Base-by-base conservation (phyloP, 164 flowering plant genomes). In the Sedum album region DNA sequence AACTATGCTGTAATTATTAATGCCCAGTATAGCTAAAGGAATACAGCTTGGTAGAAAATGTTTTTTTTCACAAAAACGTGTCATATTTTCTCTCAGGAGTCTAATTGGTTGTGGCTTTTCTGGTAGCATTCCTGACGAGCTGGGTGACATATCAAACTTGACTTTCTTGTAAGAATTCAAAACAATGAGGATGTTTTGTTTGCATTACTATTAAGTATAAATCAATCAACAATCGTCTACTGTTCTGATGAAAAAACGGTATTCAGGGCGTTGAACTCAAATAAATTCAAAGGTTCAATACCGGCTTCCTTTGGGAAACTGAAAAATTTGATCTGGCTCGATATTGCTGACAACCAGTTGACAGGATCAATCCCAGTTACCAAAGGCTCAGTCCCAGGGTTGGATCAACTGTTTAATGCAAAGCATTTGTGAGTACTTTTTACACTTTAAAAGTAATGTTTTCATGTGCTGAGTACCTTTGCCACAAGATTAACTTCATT, bases 301-400 rank as follows among this genome's bases (percentile, higher is more conserved):
- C 99, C 99, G 33, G 75, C 88, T 57, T 82, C 96, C 31, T 74
- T 91, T 72, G 99, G 99, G 20, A 81, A 73, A 20, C 93, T 91
- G 38, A 78, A 87, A 31, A 77, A 91, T 14, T 79, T 94, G 23
- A 88, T 90, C 76, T 94, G 97, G 97, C 77, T 94, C 67, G 99
- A 94, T 77, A 66, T 91, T 57, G 90, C 99, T 23, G 97, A 89
- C 57, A 94, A 94, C 77, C 86, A 86, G 79, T 72, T 94, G 72
- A 80, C 72, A 64, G 99, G 97, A 70, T 1, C 83, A 13, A 28
- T 94, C 44, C 97, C 99, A 5, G 81, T 89, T 68, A 91, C 99
- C 60, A 80, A 85, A 35, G 11, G 41, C 42, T 68, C 65, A 23
- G 30, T 81, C 51, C 88, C 93, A 11, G 99, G 99, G 49, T 73